Evolutionary conservation across 495 filamentous ascomycete genomes (phyloP).

Genomic region (Daldinia bambusicola): DNA sequence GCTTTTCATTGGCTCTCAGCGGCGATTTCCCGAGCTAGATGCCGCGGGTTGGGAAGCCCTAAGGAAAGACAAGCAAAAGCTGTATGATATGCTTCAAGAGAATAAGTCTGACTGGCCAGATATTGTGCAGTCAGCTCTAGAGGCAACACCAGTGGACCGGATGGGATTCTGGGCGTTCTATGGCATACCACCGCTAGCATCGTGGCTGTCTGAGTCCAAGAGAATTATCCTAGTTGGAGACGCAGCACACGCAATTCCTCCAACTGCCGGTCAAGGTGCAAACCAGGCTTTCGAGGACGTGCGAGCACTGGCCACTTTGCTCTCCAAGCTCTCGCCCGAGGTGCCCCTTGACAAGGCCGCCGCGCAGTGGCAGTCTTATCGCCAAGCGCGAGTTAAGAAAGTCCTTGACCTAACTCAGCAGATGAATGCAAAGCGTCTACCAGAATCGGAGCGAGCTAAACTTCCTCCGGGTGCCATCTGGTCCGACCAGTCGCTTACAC

Average conservation of each 20-base stretch:
- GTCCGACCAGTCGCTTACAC: slow-evolving; percentile 18
- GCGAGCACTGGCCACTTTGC: slow-evolving; percentile 41
- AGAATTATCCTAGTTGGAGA: slow-evolving; percentile 54
- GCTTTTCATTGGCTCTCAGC: slow-evolving; percentile 57
- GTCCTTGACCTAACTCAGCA: slow-evolving; percentile 38
- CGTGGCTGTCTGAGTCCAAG: slow-evolving; percentile 50
- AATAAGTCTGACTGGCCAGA: slow-evolving; percentile 36
- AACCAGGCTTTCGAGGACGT: slow-evolving; percentile 51
- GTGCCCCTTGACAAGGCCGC: slow-evolving; percentile 24
- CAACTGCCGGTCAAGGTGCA: slow-evolving; percentile 50
- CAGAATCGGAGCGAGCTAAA: slow-evolving; percentile 26
- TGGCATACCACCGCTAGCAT: slow-evolving; percentile 23
- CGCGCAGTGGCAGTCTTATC: slow-evolving; percentile 37
- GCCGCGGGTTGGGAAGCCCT: slow-evolving; percentile 39
- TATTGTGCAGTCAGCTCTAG: slow-evolving; percentile 34
- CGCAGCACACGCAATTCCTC: slow-evolving; percentile 57
- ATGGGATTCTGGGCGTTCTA: slow-evolving; percentile 39
- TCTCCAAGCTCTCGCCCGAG: slow-evolving; percentile 25
- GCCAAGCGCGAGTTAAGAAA: slow-evolving; percentile 34
- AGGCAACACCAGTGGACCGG: slow-evolving; percentile 13
- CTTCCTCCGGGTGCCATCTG: slow-evolving; percentile 13
- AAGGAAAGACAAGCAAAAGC: slow-evolving; percentile 38
- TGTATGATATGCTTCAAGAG: slow-evolving; percentile 38
- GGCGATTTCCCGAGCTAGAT: slow-evolving; percentile 29
- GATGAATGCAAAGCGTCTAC: slow-evolving; percentile 37